phyloP scores from a whole-genome alignment of 2,329 filamentous ascomycete species.

The Penicillium janthinellum region DNA sequence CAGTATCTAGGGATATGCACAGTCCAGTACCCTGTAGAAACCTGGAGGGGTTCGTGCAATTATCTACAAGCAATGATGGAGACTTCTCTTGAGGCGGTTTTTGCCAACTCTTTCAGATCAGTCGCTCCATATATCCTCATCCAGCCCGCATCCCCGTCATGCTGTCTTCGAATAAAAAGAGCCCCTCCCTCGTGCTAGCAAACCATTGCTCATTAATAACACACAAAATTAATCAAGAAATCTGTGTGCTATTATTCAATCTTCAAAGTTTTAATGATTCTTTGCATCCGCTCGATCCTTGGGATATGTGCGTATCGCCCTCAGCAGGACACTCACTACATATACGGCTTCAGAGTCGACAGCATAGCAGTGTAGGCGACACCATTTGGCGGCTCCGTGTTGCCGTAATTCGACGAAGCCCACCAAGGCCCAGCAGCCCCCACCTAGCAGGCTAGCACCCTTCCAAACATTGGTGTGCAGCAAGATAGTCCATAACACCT shows the following conservation, averaged over 20 bases:
- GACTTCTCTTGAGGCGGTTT: background rate
- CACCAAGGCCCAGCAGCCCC: slow-evolving; percentile 59
- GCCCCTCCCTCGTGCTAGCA: background rate
- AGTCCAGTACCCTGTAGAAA: background rate
- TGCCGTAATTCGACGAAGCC: slow-evolving; percentile 50
- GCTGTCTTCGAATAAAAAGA: background rate
- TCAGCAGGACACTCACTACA: background rate
- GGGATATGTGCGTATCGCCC: background rate
- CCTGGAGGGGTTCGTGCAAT: background rate
- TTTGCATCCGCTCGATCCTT: background rate
- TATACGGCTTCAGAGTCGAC: slow-evolving; percentile 29
- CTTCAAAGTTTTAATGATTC: background rate
- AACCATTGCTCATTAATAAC: background rate
- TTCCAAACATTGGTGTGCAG: slow-evolving; percentile 55
- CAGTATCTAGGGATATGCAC: background rate
- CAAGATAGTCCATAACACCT: slow-evolving; percentile 53
- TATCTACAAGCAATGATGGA: background rate
- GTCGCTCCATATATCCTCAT: background rate
- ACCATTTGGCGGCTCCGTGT: slow-evolving; percentile 53
- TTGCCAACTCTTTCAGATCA: background rate
- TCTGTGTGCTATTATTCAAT: background rate
- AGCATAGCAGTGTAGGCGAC: slow-evolving; percentile 44
- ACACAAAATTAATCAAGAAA: too few relatives aligned
- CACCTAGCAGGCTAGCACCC: slow-evolving; percentile 47
- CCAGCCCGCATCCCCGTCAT: background rate